Conservation (phyloP, 2,329 filamentous ascomycete species). For the Neonectria faginata region DNA sequence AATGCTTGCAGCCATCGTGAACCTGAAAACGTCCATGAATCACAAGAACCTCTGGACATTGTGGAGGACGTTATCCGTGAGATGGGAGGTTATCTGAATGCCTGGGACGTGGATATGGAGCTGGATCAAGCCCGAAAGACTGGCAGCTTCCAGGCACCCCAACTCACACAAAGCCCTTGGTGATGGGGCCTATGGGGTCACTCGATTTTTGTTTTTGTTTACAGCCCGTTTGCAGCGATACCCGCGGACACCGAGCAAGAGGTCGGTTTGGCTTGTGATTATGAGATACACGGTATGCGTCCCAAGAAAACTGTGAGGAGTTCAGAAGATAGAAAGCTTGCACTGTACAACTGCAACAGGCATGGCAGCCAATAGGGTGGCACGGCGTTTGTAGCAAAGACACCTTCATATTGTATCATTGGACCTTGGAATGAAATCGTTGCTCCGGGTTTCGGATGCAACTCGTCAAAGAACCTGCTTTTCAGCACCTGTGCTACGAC, state of each 20-base stretch:
- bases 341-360: slow-evolving; percentile 25
- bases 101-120: slow-evolving; percentile 53
- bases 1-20: slow-evolving; percentile 19
- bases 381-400: slow-evolving; percentile 34
- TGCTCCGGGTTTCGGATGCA: slow-evolving; percentile 7
- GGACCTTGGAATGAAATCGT: slow-evolving; percentile 26
- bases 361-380: slow-evolving; percentile 23
- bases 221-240: slow-evolving; percentile 14
- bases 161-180: slow-evolving; percentile 44
- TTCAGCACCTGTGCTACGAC: neutral
- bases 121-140: slow-evolving; percentile 47
- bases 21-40: slow-evolving; percentile 30
- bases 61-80: slow-evolving; percentile 53
- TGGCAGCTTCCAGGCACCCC: slow-evolving; percentile 21
- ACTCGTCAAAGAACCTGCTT: slow-evolving; percentile 5
- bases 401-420: slow-evolving; percentile 32
- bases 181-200: slow-evolving; percentile 25
- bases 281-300: slow-evolving; percentile 13
- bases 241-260: slow-evolving; percentile 14
- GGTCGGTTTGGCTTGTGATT: slow-evolving; percentile 18
- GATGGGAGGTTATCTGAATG: slow-evolving; percentile 51
- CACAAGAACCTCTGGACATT: slow-evolving; percentile 51
- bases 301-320: slow-evolving; percentile 4
- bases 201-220: slow-evolving; percentile 6
- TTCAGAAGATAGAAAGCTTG: slow-evolving; percentile 17